These are phyloP conservation scores for Sporodiniella umbellata DNA, from an alignment of 371 early-diverging fungal genomes.

Conservation along the genomic window DNA sequence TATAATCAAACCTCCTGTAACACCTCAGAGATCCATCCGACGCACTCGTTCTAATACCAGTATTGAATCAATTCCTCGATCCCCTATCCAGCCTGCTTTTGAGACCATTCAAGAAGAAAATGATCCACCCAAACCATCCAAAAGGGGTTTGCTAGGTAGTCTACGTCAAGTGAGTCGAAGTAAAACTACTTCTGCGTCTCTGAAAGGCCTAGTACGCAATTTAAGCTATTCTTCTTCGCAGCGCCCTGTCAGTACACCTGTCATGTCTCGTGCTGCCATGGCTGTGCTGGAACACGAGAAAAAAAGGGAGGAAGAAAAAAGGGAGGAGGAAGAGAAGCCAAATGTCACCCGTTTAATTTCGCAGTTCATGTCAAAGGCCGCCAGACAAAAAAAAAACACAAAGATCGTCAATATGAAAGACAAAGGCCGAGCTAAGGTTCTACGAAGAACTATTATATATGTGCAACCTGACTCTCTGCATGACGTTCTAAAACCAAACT, in stretches of 20 bases:
- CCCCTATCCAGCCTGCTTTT: neutral
- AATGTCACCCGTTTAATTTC: constrained; percentile 9
- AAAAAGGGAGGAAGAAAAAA: neutral
- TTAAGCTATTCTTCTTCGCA: constrained; percentile 11
- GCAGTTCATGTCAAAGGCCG: constrained; percentile 15
- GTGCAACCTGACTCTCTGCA: constrained; percentile 39
- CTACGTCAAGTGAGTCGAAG: constrained; percentile 22
- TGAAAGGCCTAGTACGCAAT: constrained; percentile 19
- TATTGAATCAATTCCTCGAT: constrained; percentile 4
- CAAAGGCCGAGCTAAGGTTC: constrained; percentile 20
- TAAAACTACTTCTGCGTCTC: neutral
- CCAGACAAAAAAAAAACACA: constrained; percentile 2
- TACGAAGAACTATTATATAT: constrained; percentile 48
- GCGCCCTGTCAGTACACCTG: neutral
- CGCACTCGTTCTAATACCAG: constrained; percentile 7
- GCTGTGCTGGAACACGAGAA: constrained; percentile 21
- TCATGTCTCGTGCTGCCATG: constrained; percentile 29
- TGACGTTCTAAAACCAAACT: constrained; percentile 12
- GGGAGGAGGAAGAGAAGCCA: neutral
- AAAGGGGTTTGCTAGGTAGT: constrained; percentile 21
- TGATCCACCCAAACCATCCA: neutral
- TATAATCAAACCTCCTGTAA: neutral
- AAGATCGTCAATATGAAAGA: constrained; percentile 22
- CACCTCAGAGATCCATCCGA: neutral
- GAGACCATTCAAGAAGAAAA: constrained; percentile 1